Evolutionary conservation across 2,329 filamentous ascomycete species (phyloP), one percentile per base, ranked within the genome.

Genomic region (Myriosclerotinia scirpicola): DNA sequence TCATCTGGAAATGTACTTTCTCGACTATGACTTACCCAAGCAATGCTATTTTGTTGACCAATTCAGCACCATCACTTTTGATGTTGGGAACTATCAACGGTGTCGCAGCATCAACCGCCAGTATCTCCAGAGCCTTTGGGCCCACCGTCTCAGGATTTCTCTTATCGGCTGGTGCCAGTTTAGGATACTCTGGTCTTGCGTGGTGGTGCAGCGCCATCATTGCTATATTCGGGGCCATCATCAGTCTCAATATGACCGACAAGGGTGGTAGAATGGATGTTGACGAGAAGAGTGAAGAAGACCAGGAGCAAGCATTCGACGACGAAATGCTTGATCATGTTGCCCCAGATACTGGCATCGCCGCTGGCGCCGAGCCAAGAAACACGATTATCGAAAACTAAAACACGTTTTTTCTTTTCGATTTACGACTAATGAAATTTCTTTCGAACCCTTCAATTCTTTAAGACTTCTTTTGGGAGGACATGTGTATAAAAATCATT

Each of bases 1-100:
- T 98, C 14, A 84, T 96, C 71, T 92, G 91, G 88, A 98, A 97
- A 79, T 96, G 96, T 76, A 96, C 92, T 0, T 93, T 95, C 73
- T 88, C 94, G 73, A 93, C 92, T 55, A 88, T 97, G 79, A 90
- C 93, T 0, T 98, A 97, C 78, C 95, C 95, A 14, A 91, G 90
- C 73, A 93, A 93, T 71, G 90, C 90, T 14, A 96, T 98, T 67
- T 86, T 99, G 67, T 85, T 97, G 40, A 91, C 92, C 68, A 96
- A 98, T 77, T 90, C 92, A 20, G 91, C 93, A 0, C 92, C 93
- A 0, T 93, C 90, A 9, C 90, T 90, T 66, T 85, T 91, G 60
- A 90, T 96, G 1, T 86, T 98, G 1, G 95, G 95, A 3, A 93
- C 91, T 0, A 90, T 99, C 77, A 98, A 98, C 74, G 95, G 95